Evolutionary conservation across 257 asterid genomes (phyloP).

Genomic region (Plectranthus barbatus): DNA sequence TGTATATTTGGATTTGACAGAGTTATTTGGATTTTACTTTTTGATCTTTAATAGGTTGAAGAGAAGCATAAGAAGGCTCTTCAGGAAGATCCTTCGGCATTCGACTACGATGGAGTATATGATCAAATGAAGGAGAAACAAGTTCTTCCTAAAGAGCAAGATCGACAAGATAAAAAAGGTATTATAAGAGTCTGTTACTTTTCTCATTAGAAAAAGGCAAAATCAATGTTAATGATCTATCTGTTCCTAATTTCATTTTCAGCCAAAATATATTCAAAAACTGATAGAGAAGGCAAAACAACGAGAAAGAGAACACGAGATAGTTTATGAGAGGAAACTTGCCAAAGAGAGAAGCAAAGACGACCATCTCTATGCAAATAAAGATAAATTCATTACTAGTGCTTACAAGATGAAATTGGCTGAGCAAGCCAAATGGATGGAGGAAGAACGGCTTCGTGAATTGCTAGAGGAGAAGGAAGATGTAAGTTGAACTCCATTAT

Average conservation of each 20-base stretch:
- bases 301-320: no score
- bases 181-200: conserved; percentile 4
- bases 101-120: no score
- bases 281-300: no score
- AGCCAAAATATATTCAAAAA: no score
- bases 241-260: conserved; percentile 17
- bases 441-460: conserved; percentile 87
- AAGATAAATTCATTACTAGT: conserved; percentile 74
- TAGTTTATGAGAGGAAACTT: no score
- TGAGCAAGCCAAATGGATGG: conserved; percentile 84
- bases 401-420: conserved; percentile 89
- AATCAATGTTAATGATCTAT: not conserved
- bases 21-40: not conserved
- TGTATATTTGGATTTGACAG: not conserved
- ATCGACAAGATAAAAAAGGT: conserved; percentile 72
- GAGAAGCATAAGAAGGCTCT: conserved; percentile 87
- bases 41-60: conserved; percentile 42
- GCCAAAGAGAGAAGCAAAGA: conserved; percentile 78
- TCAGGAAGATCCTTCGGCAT: no score
- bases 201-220: conserved; percentile 2
- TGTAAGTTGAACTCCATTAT: conserved; percentile 33
- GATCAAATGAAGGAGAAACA: no score
- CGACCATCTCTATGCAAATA: conserved; percentile 68
- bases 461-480: conserved; percentile 71
- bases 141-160: no score